phyloP scores from a whole-genome alignment of 768 basidiomycete genomes.

The Phaffia tasmanica region DNA sequence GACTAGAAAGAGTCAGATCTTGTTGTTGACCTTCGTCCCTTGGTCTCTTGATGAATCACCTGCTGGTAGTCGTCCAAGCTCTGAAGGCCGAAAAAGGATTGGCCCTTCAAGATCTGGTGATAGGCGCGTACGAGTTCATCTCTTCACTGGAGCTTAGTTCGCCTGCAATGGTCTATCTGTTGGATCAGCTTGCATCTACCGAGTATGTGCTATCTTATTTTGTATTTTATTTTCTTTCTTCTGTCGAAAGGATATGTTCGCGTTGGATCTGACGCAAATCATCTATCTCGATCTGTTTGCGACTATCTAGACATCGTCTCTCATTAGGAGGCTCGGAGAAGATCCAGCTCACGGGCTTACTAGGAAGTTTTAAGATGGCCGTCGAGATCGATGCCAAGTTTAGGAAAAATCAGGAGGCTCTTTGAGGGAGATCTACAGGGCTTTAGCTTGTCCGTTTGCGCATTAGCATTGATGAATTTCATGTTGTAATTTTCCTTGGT shows the following conservation, averaged over 20 bases:
- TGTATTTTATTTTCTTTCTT: not conserved
- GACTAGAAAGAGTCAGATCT: not conserved
- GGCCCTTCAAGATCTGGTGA: slow-evolving; percentile 85
- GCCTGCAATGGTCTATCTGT: slow-evolving; percentile 73
- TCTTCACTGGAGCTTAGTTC: slow-evolving; percentile 76
- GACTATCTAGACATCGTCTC: slow-evolving; percentile 58
- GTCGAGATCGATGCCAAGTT: slow-evolving; percentile 47
- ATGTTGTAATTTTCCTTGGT: no score
- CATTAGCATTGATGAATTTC: no score
- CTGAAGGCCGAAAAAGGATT: slow-evolving; percentile 86
- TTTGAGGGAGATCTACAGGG: no score
- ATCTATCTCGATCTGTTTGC: not conserved
- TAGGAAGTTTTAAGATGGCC: slow-evolving; percentile 86
- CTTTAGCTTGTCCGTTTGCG: no score
- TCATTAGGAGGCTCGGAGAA: slow-evolving; percentile 90
- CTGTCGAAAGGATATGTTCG: no score
- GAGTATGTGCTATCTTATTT: slow-evolving; percentile 57
- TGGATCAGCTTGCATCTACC: slow-evolving; percentile 87
- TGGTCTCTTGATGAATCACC: not conserved
- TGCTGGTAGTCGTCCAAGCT: slow-evolving; percentile 59
- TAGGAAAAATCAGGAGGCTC: no score
- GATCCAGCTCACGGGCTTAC: slow-evolving; percentile 78
- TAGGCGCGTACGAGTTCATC: slow-evolving; percentile 81
- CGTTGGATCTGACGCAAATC: not conserved
- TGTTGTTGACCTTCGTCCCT: not conserved